Base-by-base conservation (phyloP, 2,329 filamentous ascomycete species). In the Cladosporium sp. region DNA sequence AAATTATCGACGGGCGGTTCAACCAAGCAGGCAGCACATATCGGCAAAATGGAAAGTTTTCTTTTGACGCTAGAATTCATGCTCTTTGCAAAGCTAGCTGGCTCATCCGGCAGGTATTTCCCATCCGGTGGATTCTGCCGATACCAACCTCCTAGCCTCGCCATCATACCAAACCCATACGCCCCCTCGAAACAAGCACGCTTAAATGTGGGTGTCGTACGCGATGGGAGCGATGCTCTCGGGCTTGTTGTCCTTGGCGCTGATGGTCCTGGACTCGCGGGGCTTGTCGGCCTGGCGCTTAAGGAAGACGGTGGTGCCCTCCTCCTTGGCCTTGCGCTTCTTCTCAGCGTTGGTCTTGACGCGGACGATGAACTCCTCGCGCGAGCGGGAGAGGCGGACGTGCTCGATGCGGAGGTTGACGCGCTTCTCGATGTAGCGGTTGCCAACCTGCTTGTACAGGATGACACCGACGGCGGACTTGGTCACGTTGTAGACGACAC, bases 351-450 rank as follows among this genome's bases (percentile, higher is more conserved):
- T 97, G 73, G 83, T 78, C 89, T 97, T 97, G 76, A 98, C 92
- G 71, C 92, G 87, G 80, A 83, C 85, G 71, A 97, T 77, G 83
- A 98, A 97, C 76, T 93, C 92, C 70, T 97, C 92, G 73, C 93
- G 85, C 70, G 92, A 97, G 75, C 93, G 87, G 67, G 92, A 97
- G 73, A 88, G 87, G 71, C 79, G 78, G 78, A 98, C 83, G 86
- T 98, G 93, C 86, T 98, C 93, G 77, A 97, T 78, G 74, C 93
- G 89, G 79, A 98, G 82, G 85, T 95, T 97, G 82, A 98, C 85
- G 76, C 93, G 92, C 90, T 98, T 98, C 88, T 98, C 93, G 75
- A 98, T 83, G 85, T 96, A 98, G 72, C 92, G 88, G 86, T 97
- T 93, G 80, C 91, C 90, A 75, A 98, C 93, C 77, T 95, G 89